Evolutionary conservation across 305 asterid species (phyloP).

Genomic region (Plantago lanceolata): DNA sequence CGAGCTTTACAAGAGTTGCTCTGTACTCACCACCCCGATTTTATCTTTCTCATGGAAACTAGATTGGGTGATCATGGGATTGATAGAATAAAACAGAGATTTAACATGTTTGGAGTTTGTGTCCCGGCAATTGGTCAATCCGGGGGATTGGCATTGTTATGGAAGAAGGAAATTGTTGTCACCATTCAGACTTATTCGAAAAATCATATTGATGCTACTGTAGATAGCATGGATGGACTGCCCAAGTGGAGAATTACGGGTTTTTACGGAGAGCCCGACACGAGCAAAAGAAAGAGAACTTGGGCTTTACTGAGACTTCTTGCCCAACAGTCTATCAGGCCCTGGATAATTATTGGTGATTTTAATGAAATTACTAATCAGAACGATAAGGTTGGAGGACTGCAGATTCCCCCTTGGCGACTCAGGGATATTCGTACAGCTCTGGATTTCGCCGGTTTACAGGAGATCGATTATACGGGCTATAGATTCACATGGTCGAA

Average conservation of each 20-base stretch:
- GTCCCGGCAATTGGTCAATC: neutral
- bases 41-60: neutral
- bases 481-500: no score
- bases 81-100: neutral
- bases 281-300: no score
- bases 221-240: neutral
- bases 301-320: no score
- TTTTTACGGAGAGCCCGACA: neutral
- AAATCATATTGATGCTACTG: neutral
- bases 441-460: no score
- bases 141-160: neutral
- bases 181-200: neutral
- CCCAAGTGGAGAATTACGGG: neutral
- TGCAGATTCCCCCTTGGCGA: no score
- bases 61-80: neutral
- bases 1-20: neutral
- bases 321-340: no score
- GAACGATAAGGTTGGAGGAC: no score
- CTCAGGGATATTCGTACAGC: no score
- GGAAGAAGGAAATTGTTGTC: neutral
- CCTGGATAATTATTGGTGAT: no score
- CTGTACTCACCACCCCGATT: neutral
- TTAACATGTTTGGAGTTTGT: neutral
- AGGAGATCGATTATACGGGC: no score
- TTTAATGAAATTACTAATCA: no score